phyloP scores from a whole-genome alignment of 1,284 basidiomycete species.

The Leccinum subrobustum region DNA sequence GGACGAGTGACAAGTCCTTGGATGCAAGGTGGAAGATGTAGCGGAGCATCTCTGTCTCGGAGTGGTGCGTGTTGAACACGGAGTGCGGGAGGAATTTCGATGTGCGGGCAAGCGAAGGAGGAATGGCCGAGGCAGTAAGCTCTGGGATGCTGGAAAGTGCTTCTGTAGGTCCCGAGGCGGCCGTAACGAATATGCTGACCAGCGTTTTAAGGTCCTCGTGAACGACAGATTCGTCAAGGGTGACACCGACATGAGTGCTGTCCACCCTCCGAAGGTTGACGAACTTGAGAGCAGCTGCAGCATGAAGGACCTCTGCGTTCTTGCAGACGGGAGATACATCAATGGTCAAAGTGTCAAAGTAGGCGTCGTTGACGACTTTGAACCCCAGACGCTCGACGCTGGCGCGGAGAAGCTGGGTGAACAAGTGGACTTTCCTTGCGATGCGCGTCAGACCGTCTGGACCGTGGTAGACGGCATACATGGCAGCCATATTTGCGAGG shows the following conservation, averaged over 20 bases:
- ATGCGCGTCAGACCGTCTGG: conserved; percentile 85
- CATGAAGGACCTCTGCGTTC: conserved; percentile 68
- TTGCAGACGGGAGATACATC: conserved; percentile 64
- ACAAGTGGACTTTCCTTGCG: conserved; percentile 88
- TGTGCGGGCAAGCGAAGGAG: conserved; percentile 63
- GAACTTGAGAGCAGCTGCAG: conserved; percentile 60
- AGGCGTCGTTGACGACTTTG: conserved; percentile 60
- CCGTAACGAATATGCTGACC: conserved; percentile 79
- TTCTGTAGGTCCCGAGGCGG: conserved; percentile 44
- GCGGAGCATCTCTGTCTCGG: conserved; percentile 96
- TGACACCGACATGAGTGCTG: conserved; percentile 79
- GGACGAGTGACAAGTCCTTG: conserved; percentile 93
- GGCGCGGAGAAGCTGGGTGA: conserved; percentile 78
- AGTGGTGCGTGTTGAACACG: conserved; percentile 94
- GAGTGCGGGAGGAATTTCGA: conserved; percentile 82
- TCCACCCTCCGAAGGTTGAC: conserved; percentile 89
- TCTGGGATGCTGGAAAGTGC: conserved; percentile 44
- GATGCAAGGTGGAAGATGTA: conserved; percentile 93
- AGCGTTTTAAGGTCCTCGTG: conserved; percentile 74
- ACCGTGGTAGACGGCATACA: conserved; percentile 98
- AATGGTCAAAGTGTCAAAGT: conserved; percentile 95
- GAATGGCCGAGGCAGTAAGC: conserved; percentile 44
- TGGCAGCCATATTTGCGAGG: conserved; percentile 95
- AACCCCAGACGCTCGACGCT: conserved; percentile 76
- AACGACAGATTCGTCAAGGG: conserved; percentile 90